Evolutionary conservation across 2,329 filamentous ascomycete species (phyloP), one percentile per base, ranked within the genome.

Genomic region (Fusarium subtropicale): DNA sequence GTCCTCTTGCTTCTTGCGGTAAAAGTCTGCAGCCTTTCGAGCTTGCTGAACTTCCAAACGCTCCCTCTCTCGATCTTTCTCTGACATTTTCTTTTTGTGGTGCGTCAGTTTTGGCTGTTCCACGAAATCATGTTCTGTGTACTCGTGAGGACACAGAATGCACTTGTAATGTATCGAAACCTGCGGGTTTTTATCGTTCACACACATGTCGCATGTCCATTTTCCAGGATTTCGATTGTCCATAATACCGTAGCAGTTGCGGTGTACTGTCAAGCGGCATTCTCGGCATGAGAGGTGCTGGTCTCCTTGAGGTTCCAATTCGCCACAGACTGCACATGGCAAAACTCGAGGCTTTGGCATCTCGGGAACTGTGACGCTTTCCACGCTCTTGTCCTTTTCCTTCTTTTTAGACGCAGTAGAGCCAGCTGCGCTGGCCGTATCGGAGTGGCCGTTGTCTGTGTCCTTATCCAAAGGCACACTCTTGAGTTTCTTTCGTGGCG

Each of bases 101-200:
- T 80, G 79, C 7, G 80, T 81, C 44, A 80, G 75, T 67, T 81
- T 82, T 11, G 79, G 80, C 2, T 94, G 90, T 20, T 97, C 94
- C 68, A 96, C 89, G 71, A 97, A 90, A 66, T 97, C 93, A 69
- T 93, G 90, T 54, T 93, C 90, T 0, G 92, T 97, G 72, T 88
- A 85, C 60, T 93, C 91, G 16, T 97, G 87, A 16, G 96, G 92
- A 76, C 96, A 99, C 34, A 99, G 84, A 51, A 97, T 91, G 79
- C 96, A 99, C 81, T 95, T 92, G 79, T 98, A 98, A 76, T 91
- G 90, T 60, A 97, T 95, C n/a, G 96, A 97, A 45, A 97, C 91
- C 71, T 93, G 90, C 7, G 95, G 94, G 74, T 91, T 95, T 78
- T 94, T 93, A 77, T 99, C 96, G 76, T 99, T 99, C 38, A 90